A percentile compares a stretch with the other conserved stretches of the same genome.
phyloP scores from a whole-genome alignment of 176 grass and related monocot species.

The Oryza australiensis region DNA sequence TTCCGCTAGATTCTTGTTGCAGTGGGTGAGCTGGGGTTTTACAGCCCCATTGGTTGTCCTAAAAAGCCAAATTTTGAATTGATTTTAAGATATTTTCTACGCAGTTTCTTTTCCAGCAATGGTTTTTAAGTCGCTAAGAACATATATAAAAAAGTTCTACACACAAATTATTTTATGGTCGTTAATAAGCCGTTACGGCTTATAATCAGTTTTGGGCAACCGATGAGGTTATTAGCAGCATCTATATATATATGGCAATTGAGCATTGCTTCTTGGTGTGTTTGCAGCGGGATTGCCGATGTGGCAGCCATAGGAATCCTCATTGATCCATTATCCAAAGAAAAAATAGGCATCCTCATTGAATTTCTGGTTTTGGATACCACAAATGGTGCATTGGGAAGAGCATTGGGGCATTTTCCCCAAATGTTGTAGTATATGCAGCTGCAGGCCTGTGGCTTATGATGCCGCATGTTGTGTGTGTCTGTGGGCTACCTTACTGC shows the following conservation, averaged over 20 bases:
- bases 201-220: too few species aligned
- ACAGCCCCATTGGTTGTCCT: too few species aligned
- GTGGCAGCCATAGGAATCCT: too few species aligned
- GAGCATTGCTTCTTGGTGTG: not conserved
- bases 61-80: too few species aligned
- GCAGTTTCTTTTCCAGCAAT: too few species aligned
- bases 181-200: too few species aligned
- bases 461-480: not conserved
- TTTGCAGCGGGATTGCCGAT: not conserved
- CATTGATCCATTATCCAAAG: too few species aligned
- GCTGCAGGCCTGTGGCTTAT: not conserved
- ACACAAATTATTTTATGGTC: too few species aligned
- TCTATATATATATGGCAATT: not conserved
- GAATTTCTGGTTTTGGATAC: not conserved
- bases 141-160: too few species aligned
- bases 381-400: not conserved
- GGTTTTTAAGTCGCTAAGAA: too few species aligned
- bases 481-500: not conserved
- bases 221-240: too few species aligned
- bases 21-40: not conserved
- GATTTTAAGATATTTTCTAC: too few species aligned
- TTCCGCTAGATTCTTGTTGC: not conserved
- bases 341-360: not conserved
- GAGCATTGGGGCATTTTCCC: not conserved
- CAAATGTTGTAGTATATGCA: not conserved